Conservation (phyloP, 2,329 filamentous ascomycete species). For the Furcasterigmium furcatum region DNA sequence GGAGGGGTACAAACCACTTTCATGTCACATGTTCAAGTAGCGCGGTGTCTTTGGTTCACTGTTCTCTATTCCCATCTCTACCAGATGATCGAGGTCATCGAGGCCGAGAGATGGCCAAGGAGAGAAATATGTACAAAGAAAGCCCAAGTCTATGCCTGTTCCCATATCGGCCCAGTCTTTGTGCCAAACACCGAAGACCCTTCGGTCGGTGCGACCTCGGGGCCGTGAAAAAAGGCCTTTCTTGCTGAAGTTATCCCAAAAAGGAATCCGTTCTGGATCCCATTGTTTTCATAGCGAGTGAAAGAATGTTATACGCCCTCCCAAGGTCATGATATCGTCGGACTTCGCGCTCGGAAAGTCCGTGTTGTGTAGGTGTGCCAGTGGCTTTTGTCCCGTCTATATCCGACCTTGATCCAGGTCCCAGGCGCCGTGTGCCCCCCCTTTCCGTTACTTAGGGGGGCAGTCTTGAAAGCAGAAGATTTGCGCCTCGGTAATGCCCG, state of each 20-base stretch:
- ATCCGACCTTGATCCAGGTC: neutral
- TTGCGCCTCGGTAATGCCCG: neutral
- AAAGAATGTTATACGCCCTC: neutral
- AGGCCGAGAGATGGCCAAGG: neutral
- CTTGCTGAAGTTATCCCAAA: neutral
- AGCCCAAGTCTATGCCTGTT: neutral
- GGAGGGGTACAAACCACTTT: too few relatives aligned
- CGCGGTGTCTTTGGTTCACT: too few relatives aligned
- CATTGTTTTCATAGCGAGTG: neutral
- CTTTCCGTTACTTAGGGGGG: too few relatives aligned
- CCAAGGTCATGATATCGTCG: neutral
- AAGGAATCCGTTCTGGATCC: neutral
- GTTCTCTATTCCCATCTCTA: neutral
- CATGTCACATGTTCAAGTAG: too few relatives aligned
- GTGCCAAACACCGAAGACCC: neutral
- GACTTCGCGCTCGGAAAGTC: neutral
- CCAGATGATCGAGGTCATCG: neutral
- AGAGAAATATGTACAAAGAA: neutral
- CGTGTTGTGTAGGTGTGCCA: neutral
- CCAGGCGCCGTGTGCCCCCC: neutral
- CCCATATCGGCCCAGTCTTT: neutral
- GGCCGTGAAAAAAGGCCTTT: neutral
- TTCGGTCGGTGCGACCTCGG: too few relatives aligned
- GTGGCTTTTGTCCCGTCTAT: neutral
- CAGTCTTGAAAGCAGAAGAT: neutral